phyloP scores from a whole-genome alignment of 768 basidiomycete genomes.

The Lactarius hengduanensis region DNA sequence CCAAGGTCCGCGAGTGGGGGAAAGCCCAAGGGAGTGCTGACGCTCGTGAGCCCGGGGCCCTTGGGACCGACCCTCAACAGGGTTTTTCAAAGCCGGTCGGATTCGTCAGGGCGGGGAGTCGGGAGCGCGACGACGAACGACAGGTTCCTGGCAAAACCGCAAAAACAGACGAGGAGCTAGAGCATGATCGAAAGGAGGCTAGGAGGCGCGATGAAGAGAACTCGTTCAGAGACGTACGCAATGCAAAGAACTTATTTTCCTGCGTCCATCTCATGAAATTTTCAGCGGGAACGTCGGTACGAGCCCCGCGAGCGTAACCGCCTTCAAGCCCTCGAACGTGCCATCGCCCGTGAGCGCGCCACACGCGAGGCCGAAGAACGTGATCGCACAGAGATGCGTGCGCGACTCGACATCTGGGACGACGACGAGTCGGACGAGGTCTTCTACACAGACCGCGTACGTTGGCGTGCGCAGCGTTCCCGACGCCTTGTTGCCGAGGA shows the following conservation, averaged over 20 bases:
- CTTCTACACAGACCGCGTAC: constrained; percentile 87
- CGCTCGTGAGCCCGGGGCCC: constrained; percentile 28
- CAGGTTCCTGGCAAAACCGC: constrained; percentile 37
- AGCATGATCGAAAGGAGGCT: constrained; percentile 74
- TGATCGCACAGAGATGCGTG: constrained; percentile 75
- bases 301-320: constrained; percentile 86
- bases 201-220: constrained; percentile 77
- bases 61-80: constrained; percentile 45
- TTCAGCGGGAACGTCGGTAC: constrained; percentile 88
- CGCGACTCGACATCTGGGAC: constrained; percentile 84
- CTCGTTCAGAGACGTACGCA: constrained; percentile 75
- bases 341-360: constrained; percentile 68
- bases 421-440: constrained; percentile 90
- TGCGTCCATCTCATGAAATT: background rate
- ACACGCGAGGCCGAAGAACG: constrained; percentile 77
- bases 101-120: constrained; percentile 73
- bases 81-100: constrained; percentile 76
- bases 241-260: constrained; percentile 34
- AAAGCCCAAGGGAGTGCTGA: constrained; percentile 47
- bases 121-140: constrained; percentile 39
- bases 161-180: constrained; percentile 88
- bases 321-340: constrained; percentile 72
- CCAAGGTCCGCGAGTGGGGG: constrained; percentile 79
- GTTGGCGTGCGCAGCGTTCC: constrained; percentile 81
- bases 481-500: constrained; percentile 75